phyloP scores from a whole-genome alignment of 2,329 filamentous ascomycete species.

The Sarocladiaceae sp. region DNA sequence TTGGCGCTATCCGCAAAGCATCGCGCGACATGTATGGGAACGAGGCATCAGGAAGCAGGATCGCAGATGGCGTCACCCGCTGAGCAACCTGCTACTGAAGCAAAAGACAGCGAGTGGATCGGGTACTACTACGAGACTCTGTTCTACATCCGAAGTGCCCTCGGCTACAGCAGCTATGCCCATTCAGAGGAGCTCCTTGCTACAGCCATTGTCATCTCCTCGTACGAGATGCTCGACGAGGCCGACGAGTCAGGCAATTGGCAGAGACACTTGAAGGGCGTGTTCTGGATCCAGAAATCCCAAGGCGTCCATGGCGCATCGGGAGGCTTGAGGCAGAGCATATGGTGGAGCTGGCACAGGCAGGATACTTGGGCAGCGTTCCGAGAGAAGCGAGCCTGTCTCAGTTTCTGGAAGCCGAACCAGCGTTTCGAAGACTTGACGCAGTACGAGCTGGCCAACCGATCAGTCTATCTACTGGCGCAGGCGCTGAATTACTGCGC shows the following conservation, averaged over 20 bases:
- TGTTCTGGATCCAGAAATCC: constrained; percentile 58
- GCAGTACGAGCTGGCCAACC: constrained; percentile 44
- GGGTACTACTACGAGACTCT: constrained; percentile 54
- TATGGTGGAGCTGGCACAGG: constrained; percentile 59
- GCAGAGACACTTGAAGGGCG: constrained; percentile 55
- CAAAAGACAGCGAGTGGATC: constrained; percentile 23
- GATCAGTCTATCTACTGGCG: constrained; percentile 30
- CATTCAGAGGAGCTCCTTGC: constrained; percentile 41
- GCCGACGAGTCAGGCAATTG: constrained; percentile 38
- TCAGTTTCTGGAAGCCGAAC: constrained; percentile 51
- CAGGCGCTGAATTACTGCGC: constrained; percentile 53
- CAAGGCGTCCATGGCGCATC: constrained; percentile 53
- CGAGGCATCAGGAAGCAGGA: not conserved
- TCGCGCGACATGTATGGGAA: constrained; percentile 12
- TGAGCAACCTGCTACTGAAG: constrained; percentile 21
- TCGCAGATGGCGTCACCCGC: not conserved
- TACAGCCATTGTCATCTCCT: constrained; percentile 51
- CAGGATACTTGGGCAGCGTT: constrained; percentile 60
- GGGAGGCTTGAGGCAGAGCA: constrained; percentile 46
- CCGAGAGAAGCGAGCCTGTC: constrained; percentile 44
- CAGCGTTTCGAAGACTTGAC: constrained; percentile 38
- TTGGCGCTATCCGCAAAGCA: constrained; percentile 48
- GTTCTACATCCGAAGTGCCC: constrained; percentile 50
- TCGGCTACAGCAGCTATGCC: constrained; percentile 43
- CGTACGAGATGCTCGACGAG: constrained; percentile 58